Evolutionary conservation across 2,329 filamentous ascomycete genomes (phyloP), one percentile per base, ranked within the genome.

Genomic region (Bipolaris zeicola): DNA sequence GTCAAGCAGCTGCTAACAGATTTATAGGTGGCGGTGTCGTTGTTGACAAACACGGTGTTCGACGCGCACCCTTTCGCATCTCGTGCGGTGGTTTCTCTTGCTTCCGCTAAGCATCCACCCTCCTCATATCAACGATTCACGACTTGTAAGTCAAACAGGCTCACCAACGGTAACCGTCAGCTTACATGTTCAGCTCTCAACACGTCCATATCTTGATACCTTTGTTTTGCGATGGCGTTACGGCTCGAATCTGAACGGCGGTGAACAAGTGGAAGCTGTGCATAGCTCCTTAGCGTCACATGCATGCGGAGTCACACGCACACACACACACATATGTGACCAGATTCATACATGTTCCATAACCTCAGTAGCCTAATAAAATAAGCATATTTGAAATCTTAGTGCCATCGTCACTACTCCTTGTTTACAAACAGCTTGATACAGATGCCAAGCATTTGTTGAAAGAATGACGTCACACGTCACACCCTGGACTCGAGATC

Each of bases 1-100:
- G 47, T 44, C 49, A 48, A 20, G 44, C 41, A 58, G 49, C 44
- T 58, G 44, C 67, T 73, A 55, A 74, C 55, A 52, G 34, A 20
- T 28, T 1, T 36, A 20, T 26, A 79, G 81, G 81, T 50, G 83
- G 80, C 34, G 82, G 80, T 58, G 68, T 85, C 49, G 75, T 80
- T 10, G 81, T 81, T 56, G 81, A 84, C 73, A 79, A 79, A 63
- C 78, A 84, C 64, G 83, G 83, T 49, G 73, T 80, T 1, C 78
- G 78, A 37, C 76, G 80, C 50, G 81, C 81, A 24, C 80, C 82
- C 5, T 84, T 82, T 69, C 75, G 81, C 37, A 77, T 84, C 66
- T 78, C 77, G 33, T 73, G 78, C 60, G 81, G 82, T 42, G 76
- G 78, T 39, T 79, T 84, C 65, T 82, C 78, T 69, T 85, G 83